Conservation (phyloP, 345 rosid genomes). For the Limnanthes douglasii region DNA sequence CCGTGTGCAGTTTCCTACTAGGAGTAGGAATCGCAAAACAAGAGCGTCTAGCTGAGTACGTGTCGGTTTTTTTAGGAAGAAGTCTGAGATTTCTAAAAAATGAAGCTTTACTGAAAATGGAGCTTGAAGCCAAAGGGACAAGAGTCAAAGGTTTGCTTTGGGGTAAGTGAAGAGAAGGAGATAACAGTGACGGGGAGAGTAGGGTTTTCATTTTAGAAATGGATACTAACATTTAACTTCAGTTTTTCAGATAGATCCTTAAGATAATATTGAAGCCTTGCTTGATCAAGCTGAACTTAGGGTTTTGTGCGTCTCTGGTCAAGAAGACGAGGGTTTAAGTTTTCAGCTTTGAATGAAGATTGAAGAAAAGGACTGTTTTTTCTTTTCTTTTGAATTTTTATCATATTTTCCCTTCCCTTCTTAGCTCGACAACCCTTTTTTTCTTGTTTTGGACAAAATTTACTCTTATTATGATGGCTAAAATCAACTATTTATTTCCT, state of each 20-base stretch:
- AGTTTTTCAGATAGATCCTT: background rate
- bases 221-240: constrained; percentile 14
- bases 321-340: no score
- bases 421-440: no score
- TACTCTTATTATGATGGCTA: no score
- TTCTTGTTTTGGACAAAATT: no score
- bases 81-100: constrained; percentile 6
- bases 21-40: constrained; percentile 5
- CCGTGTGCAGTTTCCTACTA: constrained; percentile 14
- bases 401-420: no score
- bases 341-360: no score
- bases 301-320: no score
- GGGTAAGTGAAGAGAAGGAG: constrained; percentile 11
- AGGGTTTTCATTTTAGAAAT: constrained; percentile 30
- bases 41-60: constrained; percentile 7
- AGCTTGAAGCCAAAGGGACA: constrained; percentile 13
- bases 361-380: no score
- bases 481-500: no score
- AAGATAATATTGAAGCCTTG: background rate
- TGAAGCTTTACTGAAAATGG: constrained; percentile 4
- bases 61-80: constrained; percentile 8
- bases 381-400: no score
- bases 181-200: constrained; percentile 13
- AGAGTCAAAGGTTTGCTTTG: constrained; percentile 9
- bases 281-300: no score